Evolutionary conservation across 768 basidiomycete genomes (phyloP), one percentile per base, ranked within the genome.

Genomic region (Rhodocollybia butyracea): DNA sequence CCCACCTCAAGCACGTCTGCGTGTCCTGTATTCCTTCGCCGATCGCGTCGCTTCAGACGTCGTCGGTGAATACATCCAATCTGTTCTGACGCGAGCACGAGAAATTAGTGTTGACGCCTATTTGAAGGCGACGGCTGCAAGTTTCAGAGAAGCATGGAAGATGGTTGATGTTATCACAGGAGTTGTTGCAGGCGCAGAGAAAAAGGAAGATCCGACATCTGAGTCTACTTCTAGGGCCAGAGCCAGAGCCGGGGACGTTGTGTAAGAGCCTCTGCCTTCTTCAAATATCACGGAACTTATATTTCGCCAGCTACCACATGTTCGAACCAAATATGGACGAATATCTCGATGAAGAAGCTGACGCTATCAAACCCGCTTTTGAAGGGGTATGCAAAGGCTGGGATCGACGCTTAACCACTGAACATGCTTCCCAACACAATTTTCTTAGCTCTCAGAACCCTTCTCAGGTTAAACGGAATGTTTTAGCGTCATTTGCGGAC

Each of bases 281-380:
- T 29, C 15, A 10, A 53, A 24, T 19, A 24, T 50, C 21, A 34
- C 31, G 22, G 22, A 12, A 17, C 12, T 46, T 55, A 53, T 48
- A 46, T 32, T 41, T 24, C 60, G 65, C 27, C 43, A 95, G 94
- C 12, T 96, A 92, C 68, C 82, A 80, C 43, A 97, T 98, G 93
- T 98, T 98, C 61, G 95, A 98, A 69, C 76, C 81, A 10, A 90
- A 95, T 67, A 97, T 98, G 92, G 95, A 97, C 65, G 95, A 98
- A 64, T 98, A 98, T 63, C 85, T 98, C 2, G 89, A 94, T 57
- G 94, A 98, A 65, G 96, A 99, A 68, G 80, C 88, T 5, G 95
- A 97, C 55, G 81, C 79, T 56, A 78, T 92, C 47, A 93, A 93
- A 63, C 78, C 77, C 4, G 73, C 79, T 0, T 83, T 97, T 54